These are phyloP conservation scores for Phyllosticta citribraziliensis DNA, from an alignment of 2,329 filamentous ascomycete genomes.

Conservation along the genomic window DNA sequence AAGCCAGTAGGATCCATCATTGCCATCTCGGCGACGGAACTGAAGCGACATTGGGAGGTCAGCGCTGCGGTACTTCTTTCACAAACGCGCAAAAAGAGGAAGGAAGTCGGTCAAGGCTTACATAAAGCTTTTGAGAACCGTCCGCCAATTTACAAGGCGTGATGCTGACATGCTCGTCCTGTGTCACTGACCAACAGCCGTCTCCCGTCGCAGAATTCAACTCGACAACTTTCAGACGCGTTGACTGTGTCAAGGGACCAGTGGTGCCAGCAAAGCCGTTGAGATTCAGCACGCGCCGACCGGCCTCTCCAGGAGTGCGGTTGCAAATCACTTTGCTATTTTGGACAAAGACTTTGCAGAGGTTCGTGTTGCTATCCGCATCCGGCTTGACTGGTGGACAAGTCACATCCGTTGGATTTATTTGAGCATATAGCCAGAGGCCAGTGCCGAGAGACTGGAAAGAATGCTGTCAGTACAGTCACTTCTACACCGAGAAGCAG, in stretches of 20 bases:
- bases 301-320: not conserved
- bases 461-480: not conserved
- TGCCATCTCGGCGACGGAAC: not conserved
- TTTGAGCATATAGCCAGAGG: not conserved
- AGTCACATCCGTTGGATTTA: not conserved
- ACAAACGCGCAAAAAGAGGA: not conserved
- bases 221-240: not conserved
- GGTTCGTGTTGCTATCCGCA: not conserved
- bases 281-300: not conserved
- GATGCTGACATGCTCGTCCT: not conserved
- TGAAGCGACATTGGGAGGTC: not conserved
- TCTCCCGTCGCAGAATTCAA: not conserved
- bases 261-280: not conserved
- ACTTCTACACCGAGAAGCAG: too few relatives aligned
- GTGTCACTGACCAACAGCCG: not conserved
- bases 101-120: not conserved
- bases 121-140: not conserved
- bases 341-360: not conserved
- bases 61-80: not conserved
- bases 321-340: not conserved
- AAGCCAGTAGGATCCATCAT: not conserved
- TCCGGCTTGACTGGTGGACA: not conserved
- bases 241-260: not conserved
- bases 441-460: not conserved
- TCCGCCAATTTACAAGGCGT: not conserved